phyloP scores from a whole-genome alignment of 768 basidiomycete genomes.

The Termitomyces sp. region DNA sequence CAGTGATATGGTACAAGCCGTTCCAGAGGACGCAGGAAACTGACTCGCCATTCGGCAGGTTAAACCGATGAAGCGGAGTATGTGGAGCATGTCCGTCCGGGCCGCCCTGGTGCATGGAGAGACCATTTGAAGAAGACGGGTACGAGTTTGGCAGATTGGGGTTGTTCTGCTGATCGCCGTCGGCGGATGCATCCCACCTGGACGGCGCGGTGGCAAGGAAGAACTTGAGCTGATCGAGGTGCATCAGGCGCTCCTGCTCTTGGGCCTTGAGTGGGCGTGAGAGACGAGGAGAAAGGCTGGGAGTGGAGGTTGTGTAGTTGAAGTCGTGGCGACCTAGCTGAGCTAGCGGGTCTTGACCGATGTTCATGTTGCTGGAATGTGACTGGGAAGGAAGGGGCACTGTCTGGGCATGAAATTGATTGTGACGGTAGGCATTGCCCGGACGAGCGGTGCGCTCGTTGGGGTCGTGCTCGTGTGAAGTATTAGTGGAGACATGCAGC shows the following conservation, averaged over 20 bases:
- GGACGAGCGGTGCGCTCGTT: constrained; percentile 46
- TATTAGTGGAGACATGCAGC: constrained; percentile 32
- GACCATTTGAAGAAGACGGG: background rate
- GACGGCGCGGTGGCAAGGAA: constrained; percentile 84
- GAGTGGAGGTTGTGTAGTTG: constrained; percentile 17
- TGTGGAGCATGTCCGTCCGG: constrained; percentile 53
- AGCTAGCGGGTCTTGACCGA: constrained; percentile 4
- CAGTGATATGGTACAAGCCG: constrained; percentile 89
- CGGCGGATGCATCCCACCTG: constrained; percentile 49
- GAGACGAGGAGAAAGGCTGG: constrained; percentile 35
- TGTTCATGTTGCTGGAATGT: constrained; percentile 3
- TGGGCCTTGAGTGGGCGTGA: constrained; percentile 53
- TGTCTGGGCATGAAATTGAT: constrained; percentile 31
- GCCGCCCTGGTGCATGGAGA: constrained; percentile 17
- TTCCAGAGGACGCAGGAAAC: constrained; percentile 93
- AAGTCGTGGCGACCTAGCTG: constrained; percentile 7
- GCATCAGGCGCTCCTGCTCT: constrained; percentile 67
- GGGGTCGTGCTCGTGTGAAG: constrained; percentile 33
- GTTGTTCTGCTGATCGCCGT: constrained; percentile 17
- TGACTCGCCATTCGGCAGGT: constrained; percentile 81
- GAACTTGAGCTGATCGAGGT: constrained; percentile 80
- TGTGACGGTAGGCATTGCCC: constrained; percentile 39
- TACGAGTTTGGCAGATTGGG: constrained; percentile 17
- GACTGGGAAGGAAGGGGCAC: constrained; percentile 14
- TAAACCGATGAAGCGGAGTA: constrained; percentile 80